Evolutionary conservation across 2,329 filamentous ascomycete species (phyloP).

Genomic region (Alternaria arbusti): DNA sequence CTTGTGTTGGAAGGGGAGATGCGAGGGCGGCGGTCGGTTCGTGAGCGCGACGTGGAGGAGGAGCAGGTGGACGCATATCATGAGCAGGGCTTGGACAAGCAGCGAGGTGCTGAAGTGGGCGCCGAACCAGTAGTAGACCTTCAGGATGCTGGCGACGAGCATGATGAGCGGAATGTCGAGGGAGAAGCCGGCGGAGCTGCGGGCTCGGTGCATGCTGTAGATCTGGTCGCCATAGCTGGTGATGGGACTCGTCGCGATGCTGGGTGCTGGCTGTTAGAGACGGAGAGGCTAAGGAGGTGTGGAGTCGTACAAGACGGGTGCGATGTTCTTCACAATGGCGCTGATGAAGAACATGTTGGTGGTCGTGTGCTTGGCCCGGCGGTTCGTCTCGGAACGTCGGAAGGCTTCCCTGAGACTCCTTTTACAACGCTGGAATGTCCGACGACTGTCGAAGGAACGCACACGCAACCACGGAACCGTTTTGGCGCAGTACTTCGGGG

Average conservation of each 20-base stretch:
- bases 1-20: slow-evolving; percentile 66
- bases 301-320: slow-evolving; percentile 45
- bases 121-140: slow-evolving; percentile 71
- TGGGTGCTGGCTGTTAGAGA: slow-evolving; percentile 34
- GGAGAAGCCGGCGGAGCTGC: slow-evolving; percentile 68
- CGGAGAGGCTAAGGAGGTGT: neutral
- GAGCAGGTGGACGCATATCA: slow-evolving; percentile 64
- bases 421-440: neutral
- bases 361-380: neutral
- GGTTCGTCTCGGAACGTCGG: slow-evolving; percentile 8
- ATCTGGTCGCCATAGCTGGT: slow-evolving; percentile 73
- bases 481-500: neutral
- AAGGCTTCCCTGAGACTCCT: neutral
- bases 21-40: slow-evolving; percentile 56
- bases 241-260: slow-evolving; percentile 67
- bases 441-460: neutral
- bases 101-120: slow-evolving; percentile 65
- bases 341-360: slow-evolving; percentile 47
- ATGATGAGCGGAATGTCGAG: slow-evolving; percentile 72
- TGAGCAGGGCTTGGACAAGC: slow-evolving; percentile 65
- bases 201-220: slow-evolving; percentile 65
- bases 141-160: slow-evolving; percentile 68
- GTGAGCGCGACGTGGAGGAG: slow-evolving; percentile 67
- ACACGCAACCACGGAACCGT: neutral
- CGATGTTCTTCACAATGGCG: slow-evolving; percentile 43